Conservation (phyloP, 345 rosid species). For the Cardamine chenopodiifolia region DNA sequence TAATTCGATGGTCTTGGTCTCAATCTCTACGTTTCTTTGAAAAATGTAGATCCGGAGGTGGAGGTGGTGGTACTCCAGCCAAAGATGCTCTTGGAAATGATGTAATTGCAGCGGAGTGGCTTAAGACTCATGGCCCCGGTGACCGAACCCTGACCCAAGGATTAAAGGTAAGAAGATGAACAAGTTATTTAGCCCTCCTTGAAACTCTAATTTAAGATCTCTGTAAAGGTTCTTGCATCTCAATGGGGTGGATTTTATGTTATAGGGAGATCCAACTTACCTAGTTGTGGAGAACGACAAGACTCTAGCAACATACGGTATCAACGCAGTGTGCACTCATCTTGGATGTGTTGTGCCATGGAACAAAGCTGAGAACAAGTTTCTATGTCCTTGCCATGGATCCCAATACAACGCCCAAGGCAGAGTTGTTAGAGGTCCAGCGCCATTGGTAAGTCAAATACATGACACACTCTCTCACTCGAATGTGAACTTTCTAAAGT, state of each 20-base stretch:
- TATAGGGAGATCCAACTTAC: conserved; percentile 96
- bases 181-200: neutral
- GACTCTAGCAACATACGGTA: conserved; percentile 79
- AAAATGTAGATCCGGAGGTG: conserved; percentile 55
- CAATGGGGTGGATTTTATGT: neutral
- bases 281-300: conserved; percentile 89
- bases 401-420: conserved; percentile 99
- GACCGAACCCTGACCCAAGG: conserved; percentile 90
- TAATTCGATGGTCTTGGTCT: too few relatives aligned
- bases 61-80: conserved; percentile 73
- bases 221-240: neutral
- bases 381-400: conserved; percentile 96
- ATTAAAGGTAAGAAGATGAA: conserved; percentile 60
- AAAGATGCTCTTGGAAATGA: conserved; percentile 93
- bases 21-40: neutral
- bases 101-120: conserved; percentile 71
- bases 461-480: neutral
- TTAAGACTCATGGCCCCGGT: conserved; percentile 82
- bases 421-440: conserved; percentile 95
- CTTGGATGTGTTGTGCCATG: conserved; percentile 97
- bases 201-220: neutral
- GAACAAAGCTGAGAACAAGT: conserved; percentile 87
- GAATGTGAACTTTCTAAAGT: neutral
- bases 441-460: conserved; percentile 74
- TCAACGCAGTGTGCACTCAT: conserved; percentile 90